A percentile compares a stretch with the other conserved stretches of the same genome.
Conservation (phyloP, 306 rosid genomes). For the Prinsepia uniflora region DNA sequence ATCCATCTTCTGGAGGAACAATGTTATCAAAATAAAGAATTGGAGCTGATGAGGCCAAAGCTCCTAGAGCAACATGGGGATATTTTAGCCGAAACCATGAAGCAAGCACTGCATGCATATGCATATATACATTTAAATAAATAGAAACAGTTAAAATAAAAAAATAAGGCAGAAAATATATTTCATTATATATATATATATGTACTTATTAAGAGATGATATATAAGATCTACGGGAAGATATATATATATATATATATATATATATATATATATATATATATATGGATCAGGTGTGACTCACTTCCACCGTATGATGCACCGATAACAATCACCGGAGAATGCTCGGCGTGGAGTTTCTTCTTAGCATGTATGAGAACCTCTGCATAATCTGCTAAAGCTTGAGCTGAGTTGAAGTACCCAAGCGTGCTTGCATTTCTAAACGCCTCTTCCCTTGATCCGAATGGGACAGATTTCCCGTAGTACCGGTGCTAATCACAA, state of each 20-base stretch:
- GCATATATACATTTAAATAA: neutral
- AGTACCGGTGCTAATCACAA: slow-evolving; percentile 48
- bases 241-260: neutral
- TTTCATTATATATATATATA: too few relatives aligned
- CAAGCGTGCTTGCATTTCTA: slow-evolving; percentile 43
- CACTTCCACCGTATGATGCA: slow-evolving; percentile 82
- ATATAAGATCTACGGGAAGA: neutral
- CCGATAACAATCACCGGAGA: slow-evolving; percentile 61
- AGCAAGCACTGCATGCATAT: slow-evolving; percentile 51
- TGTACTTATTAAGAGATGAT: too few relatives aligned
- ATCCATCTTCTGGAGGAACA: slow-evolving; percentile 41
- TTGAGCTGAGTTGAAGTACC: slow-evolving; percentile 62
- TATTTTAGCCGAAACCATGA: slow-evolving; percentile 74
- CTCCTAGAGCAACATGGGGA: slow-evolving; percentile 63
- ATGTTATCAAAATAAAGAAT: slow-evolving; percentile 52
- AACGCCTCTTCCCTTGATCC: slow-evolving; percentile 48
- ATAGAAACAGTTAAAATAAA: neutral
- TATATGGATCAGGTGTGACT: slow-evolving; percentile 9
- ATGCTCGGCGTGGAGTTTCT: slow-evolving; percentile 30
- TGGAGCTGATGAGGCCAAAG: slow-evolving; percentile 76
- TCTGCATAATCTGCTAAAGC: slow-evolving; percentile 65
- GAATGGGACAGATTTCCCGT: slow-evolving; percentile 62
- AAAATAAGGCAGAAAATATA: too few relatives aligned
- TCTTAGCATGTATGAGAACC: slow-evolving; percentile 40
- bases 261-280: neutral